A percentile compares a stretch with the other conserved stretches of the same genome.
Evolutionary conservation across 495 filamentous ascomycete genomes (phyloP).

Genomic region (Hypoxylon fragiforme): DNA sequence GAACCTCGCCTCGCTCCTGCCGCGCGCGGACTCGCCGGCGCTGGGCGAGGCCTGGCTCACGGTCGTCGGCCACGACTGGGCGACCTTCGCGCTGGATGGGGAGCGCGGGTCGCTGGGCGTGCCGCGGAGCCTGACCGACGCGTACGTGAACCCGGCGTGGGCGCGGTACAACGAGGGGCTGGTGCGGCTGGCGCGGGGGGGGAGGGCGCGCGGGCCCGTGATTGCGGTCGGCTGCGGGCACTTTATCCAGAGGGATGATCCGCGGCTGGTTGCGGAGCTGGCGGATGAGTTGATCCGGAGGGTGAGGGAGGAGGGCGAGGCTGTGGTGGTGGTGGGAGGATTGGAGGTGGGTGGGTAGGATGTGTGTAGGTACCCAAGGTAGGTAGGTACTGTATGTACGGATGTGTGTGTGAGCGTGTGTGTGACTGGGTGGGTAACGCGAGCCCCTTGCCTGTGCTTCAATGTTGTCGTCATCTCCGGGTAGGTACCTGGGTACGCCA

Average conservation of each 20-base stretch:
- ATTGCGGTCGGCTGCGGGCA: constrained; percentile 60
- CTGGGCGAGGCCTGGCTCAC: constrained; percentile 52
- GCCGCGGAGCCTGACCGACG: constrained; percentile 49
- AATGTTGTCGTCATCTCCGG: no score
- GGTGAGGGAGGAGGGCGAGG: not conserved
- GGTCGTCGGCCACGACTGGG: constrained; percentile 65
- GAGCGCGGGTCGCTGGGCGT: constrained; percentile 41
- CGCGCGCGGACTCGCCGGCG: constrained; percentile 50
- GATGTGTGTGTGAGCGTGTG: no score
- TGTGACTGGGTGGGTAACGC: no score
- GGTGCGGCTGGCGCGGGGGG: constrained; percentile 46
- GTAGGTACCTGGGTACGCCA: no score
- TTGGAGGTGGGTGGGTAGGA: not conserved
- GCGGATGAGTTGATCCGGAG: constrained; percentile 43
- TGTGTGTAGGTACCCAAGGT: no score
- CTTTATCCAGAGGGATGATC: constrained; percentile 66
- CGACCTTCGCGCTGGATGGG: constrained; percentile 58
- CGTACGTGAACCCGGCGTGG: constrained; percentile 61
- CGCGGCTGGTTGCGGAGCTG: constrained; percentile 57
- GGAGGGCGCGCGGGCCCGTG: constrained; percentile 49
- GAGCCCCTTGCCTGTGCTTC: no score
- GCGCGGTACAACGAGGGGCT: constrained; percentile 60
- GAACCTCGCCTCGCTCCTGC: constrained; percentile 53
- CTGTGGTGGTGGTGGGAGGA: not conserved
- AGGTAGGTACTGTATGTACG: no score